Evolutionary conservation across 1,284 basidiomycete species (phyloP), one percentile per base, ranked within the genome.

Genomic region (Boletus smithii): DNA sequence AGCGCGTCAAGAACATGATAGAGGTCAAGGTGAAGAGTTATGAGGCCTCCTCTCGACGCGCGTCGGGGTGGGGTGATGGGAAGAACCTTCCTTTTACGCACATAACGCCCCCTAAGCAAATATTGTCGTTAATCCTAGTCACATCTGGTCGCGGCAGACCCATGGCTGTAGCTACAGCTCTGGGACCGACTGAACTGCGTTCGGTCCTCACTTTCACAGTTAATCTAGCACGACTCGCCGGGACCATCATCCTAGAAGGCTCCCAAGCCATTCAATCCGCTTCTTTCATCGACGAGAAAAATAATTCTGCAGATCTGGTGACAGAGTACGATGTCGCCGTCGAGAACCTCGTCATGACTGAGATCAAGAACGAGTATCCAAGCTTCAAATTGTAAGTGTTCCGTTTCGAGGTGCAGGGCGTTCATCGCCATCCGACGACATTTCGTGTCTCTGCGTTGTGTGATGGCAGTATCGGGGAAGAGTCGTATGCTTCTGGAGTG

Each of bases 291-390:
- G 79, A 82, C 55, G 84, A 91, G 73, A 95, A 95, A 78, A 85
- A 87, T 65, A 95, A 95, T 64, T 85, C 89, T 1, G 90, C 93
- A 10, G 92, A 95, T 68, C 75, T 97, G 18, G 95, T 97, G 14
- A 97, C 95, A 0, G 90, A 95, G 70, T 95, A 91, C 58, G 95
- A 99, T 71, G 86, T 95, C 53, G 83, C 77, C 35, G 92, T 97
- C 13, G 94, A 97, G 67, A 82, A 88, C 55, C 78, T 95, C 46
- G 88, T 97, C 42, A 83, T 82, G 66, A 67, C 75, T 42, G 78
- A 83, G 63, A 82, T 97, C 49, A 69, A 71, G 29, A 65, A 69
- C 22, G 71, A 74, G 44, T 97, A 89, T 66, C 92, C 93, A 0
- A 66, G 69, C 18, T 95, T 93, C 66, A 73, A 82, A 53, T 94